A percentile compares a stretch with the other conserved stretches of the same genome.
phyloP scores from a whole-genome alignment of 495 filamentous ascomycete species.

The Trichoderma gamsii region DNA sequence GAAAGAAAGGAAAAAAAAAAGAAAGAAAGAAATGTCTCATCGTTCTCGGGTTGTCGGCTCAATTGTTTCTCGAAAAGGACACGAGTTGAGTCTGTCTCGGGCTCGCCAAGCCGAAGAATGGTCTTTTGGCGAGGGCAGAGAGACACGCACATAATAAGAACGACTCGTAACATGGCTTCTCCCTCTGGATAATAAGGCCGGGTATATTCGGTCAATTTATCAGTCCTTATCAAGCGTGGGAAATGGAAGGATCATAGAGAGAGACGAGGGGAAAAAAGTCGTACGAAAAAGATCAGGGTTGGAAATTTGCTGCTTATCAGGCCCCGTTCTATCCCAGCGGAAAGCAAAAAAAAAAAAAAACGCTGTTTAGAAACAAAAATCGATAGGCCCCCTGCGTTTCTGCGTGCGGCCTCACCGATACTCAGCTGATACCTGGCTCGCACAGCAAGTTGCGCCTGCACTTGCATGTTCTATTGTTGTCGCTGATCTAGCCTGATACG shows the following conservation, averaged over 20 bases:
- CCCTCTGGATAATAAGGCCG: not conserved
- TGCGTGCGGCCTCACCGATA: constrained; percentile 12
- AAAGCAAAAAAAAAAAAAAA: not conserved
- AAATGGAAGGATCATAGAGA: not conserved
- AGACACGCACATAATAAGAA: not conserved
- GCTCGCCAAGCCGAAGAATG: not conserved
- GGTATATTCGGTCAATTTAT: not conserved
- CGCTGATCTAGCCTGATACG: not conserved
- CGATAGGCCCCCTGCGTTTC: not conserved
- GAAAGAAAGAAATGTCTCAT: not conserved
- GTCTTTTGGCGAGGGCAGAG: not conserved
- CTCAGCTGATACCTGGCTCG: not conserved
- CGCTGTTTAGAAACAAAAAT: not conserved
- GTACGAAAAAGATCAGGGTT: not conserved
- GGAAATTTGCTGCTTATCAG: not conserved
- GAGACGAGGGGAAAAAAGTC: not conserved
- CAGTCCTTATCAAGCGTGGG: not conserved
- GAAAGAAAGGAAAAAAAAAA: no score
- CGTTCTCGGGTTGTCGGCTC: not conserved
- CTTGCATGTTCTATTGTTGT: constrained; percentile 1
- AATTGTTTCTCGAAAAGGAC: not conserved
- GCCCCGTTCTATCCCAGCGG: not conserved
- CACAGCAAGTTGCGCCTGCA: not conserved
- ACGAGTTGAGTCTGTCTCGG: not conserved
- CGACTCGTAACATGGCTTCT: not conserved